These are phyloP conservation scores for Talaromyces verruculosus DNA, from an alignment of 2,329 filamentous ascomycete species.

Conservation along the genomic window DNA sequence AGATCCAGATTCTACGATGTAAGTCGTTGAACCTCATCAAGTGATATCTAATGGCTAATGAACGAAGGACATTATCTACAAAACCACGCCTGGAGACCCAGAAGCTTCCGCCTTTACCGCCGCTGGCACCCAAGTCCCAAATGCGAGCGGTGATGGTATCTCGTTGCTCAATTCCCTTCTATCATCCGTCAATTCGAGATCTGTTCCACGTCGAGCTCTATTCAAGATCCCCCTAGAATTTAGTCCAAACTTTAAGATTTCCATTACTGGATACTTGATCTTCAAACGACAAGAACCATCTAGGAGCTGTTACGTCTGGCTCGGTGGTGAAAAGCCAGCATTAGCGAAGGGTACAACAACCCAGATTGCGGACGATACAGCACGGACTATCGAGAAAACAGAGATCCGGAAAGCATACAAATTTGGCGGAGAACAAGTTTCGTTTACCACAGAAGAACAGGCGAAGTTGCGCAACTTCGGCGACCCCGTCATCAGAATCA, in stretches of 20 bases:
- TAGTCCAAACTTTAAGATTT: conserved; percentile 78
- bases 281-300: conserved; percentile 80
- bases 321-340: conserved; percentile 80
- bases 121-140: conserved; percentile 52
- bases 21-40: conserved; percentile 31
- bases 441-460: conserved; percentile 82
- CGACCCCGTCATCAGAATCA: conserved; percentile 76
- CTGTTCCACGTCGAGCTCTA: conserved; percentile 77
- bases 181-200: conserved; percentile 86
- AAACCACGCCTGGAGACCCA: conserved; percentile 66
- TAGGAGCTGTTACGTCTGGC: conserved; percentile 82
- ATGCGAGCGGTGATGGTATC: conserved; percentile 68
- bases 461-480: conserved; percentile 77
- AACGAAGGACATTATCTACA: conserved; percentile 82
- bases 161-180: conserved; percentile 76
- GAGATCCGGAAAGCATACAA: conserved; percentile 93
- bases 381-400: conserved; percentile 71
- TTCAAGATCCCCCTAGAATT: conserved; percentile 90
- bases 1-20: conserved; percentile 88
- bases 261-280: conserved; percentile 89
- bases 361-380: conserved; percentile 74
- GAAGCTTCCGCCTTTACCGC: conserved; percentile 62
- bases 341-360: conserved; percentile 74
- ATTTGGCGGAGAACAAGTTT: conserved; percentile 86
- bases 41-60: conserved; percentile 25